Conservation (phyloP, 2,329 filamentous ascomycete genomes). For the Colletotrichum sp. region DNA sequence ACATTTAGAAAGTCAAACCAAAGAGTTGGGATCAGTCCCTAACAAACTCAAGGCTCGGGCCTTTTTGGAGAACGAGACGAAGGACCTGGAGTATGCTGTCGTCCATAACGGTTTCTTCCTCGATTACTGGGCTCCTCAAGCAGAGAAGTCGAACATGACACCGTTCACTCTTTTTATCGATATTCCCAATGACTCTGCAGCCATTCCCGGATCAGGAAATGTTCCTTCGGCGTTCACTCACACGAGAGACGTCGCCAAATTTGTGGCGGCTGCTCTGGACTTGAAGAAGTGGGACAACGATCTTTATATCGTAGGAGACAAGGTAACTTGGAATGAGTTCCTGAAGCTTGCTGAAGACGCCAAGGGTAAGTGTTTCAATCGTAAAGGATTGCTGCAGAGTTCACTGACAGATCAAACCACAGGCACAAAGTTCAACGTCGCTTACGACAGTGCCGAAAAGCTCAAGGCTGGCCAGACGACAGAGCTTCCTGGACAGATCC, state of each 20-base stretch:
- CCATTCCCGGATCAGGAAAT: constrained; percentile 54
- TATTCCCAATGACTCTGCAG: constrained; percentile 46
- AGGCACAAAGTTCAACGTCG: constrained; percentile 39
- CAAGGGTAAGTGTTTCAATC: constrained; percentile 34
- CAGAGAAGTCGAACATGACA: constrained; percentile 40
- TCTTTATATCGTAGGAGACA: constrained; percentile 41
- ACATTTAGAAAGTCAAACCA: not conserved
- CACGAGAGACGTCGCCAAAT: constrained; percentile 52
- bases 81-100: constrained; percentile 39
- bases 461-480: constrained; percentile 38
- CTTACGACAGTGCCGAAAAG: constrained; percentile 35
- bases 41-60: constrained; percentile 16
- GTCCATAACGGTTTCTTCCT: constrained; percentile 49
- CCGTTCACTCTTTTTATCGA: constrained; percentile 48
- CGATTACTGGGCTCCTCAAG: constrained; percentile 48
- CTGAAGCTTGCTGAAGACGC: constrained; percentile 40
- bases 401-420: not conserved
- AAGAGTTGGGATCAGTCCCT: not conserved
- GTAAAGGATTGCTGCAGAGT: not conserved
- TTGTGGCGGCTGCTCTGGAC: constrained; percentile 46
- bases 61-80: constrained; percentile 31
- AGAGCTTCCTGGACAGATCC: constrained; percentile 30
- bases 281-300: constrained; percentile 47
- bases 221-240: constrained; percentile 50
- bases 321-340: constrained; percentile 48